Evolutionary conservation across 345 rosid genomes (phyloP), one percentile per base, ranked within the genome.

Genomic region (Stellera chamaejasme): DNA sequence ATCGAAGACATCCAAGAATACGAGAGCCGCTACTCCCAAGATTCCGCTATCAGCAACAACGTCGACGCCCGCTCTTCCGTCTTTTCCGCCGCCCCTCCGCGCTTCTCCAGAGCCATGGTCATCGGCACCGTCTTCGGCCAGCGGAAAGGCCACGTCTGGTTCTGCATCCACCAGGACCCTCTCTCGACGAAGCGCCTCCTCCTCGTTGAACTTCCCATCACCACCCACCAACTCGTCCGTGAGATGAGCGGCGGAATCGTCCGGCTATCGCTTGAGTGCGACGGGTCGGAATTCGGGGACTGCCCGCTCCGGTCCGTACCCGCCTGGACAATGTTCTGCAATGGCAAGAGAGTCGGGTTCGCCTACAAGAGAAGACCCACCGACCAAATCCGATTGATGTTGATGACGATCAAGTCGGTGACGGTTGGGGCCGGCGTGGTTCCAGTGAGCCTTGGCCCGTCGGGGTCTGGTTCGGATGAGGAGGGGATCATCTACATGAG

Each of bases 121-220:
- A 81, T 79, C 49, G 96, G 96, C 4, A 91, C 96, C 15, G 73
- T 91, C 15, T 91, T 83, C 67, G 96, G 95, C 10, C 70, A 66
- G 44, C 87, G 90, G 47, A 81, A 84, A 15, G 92, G 96, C 56
- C 95, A 83, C 70, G 95, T 85, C 42, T 87, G 94, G 89, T 78
- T 91, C 82, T 85, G 94, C 55, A 55, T 91, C 70, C 96, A 91
- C 51, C 81, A 78, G 60, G 75, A 85, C 68, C 94, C 86, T 69
- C 89, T 83, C 76, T 78, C 91, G 28, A 53, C 74, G 0, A 83
- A 72, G 58, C 91, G 92, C n/a, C 44, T 75, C 47, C 83, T 91
- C 53, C 87, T 83, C 50, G 83, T 88, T 58, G 87, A 88, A 68
- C 87, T 92, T 66, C 77, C 93, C 46, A 69, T 88, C 48, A 79